phyloP scores from a whole-genome alignment of 306 rosid species.

The Rosa lucieae region DNA sequence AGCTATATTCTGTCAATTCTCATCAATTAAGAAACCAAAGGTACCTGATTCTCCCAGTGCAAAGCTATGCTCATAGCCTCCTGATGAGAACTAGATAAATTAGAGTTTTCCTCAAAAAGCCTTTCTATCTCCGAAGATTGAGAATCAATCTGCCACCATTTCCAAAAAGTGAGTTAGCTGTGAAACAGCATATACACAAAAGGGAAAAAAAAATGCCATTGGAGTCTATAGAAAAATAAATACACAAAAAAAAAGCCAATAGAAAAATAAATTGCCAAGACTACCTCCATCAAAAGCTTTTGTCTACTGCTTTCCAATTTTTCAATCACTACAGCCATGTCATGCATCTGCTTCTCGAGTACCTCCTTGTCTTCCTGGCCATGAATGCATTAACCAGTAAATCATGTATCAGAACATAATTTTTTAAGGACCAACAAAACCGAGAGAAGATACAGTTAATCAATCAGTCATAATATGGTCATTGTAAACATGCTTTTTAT shows the following conservation, averaged over 20 bases:
- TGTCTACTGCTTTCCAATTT: constrained; percentile 92
- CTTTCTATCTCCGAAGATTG: constrained; percentile 87
- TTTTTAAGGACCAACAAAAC: constrained; percentile 13
- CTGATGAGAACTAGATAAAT: constrained; percentile 62
- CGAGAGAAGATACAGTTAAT: neutral
- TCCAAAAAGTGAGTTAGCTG: constrained; percentile 24
- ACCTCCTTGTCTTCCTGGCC: constrained; percentile 78
- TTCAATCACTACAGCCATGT: constrained; percentile 89
- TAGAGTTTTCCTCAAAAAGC: constrained; percentile 90
- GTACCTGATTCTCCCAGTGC: constrained; percentile 90
- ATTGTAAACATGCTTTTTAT: no score
- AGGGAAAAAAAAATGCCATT: constrained; percentile 9
- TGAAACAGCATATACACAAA: constrained; percentile 26
- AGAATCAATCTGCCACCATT: constrained; percentile 72
- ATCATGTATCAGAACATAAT: constrained; percentile 13
- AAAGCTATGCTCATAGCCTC: constrained; percentile 52
- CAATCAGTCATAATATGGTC: neutral
- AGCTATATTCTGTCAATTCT: neutral
- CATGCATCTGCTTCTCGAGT: constrained; percentile 88
- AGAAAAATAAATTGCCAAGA: constrained; percentile 9
- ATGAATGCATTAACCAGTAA: constrained; percentile 2
- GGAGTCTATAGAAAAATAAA: neutral
- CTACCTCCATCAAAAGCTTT: constrained; percentile 85
- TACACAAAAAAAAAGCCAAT: neutral
- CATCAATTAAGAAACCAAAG: neutral